A percentile compares a stretch with the other conserved stretches of the same genome.
Conservation (phyloP, 805 yeast species). For the Candida sakaeoensis region DNA sequence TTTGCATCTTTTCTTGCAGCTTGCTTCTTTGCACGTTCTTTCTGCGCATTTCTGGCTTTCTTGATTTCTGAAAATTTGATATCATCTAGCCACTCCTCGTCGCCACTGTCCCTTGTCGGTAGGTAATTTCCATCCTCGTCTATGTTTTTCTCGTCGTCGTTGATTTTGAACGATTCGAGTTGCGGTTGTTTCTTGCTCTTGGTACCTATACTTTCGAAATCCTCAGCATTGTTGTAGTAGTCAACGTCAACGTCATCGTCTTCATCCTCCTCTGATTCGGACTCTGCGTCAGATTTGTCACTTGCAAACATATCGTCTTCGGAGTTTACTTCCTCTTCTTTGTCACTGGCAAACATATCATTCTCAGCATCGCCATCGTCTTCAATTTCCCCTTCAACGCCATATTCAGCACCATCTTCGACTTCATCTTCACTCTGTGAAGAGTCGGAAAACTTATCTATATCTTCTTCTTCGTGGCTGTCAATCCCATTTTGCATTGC, state of each 20-base stretch:
- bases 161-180: slow-evolving; percentile 60
- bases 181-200: slow-evolving; percentile 30
- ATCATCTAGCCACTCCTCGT: slow-evolving; percentile 18
- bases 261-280: slow-evolving; percentile 19
- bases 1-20: slow-evolving; percentile 14
- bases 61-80: slow-evolving; percentile 16
- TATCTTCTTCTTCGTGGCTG: neutral
- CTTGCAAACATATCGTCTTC: slow-evolving; percentile 32
- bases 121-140: slow-evolving; percentile 61
- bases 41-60: slow-evolving; percentile 43
- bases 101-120: slow-evolving; percentile 21
- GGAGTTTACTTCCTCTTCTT: slow-evolving; percentile 16
- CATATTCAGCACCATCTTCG: too few relatives aligned
- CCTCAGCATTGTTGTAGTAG: slow-evolving; percentile 29
- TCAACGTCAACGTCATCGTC: slow-evolving; percentile 15
- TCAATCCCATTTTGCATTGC: neutral
- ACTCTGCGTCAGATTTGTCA: slow-evolving; percentile 18
- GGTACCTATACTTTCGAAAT: slow-evolving; percentile 9
- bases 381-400: too few relatives aligned
- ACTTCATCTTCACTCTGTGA: slow-evolving; percentile 17
- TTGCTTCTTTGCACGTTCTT: slow-evolving; percentile 30
- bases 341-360: slow-evolving; percentile 37
- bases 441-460: slow-evolving; percentile 20
- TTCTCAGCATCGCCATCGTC: slow-evolving; percentile 13
- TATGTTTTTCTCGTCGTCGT: slow-evolving; percentile 59